Percentiles rank a stretch among this genome's conserved stretches.
phyloP scores from a whole-genome alignment of 2,329 filamentous ascomycete genomes.

The Beauveria varroae region DNA sequence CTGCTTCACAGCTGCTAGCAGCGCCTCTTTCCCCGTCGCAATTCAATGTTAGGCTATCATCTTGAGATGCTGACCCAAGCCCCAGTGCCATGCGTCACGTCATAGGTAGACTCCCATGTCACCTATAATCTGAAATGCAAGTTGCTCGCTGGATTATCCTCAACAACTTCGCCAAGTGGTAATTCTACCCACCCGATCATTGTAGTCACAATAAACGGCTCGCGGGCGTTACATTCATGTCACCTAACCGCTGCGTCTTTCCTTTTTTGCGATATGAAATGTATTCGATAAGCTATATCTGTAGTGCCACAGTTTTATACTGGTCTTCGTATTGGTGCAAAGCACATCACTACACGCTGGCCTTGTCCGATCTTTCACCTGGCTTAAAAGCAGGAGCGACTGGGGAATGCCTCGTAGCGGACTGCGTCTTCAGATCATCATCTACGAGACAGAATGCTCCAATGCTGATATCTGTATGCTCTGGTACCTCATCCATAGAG shows the following conservation, averaged over 20 bases:
- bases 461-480: not conserved
- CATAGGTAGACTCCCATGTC: too few relatives aligned
- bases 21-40: too few relatives aligned
- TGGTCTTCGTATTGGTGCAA: too few relatives aligned
- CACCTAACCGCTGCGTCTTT: not conserved
- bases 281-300: not conserved
- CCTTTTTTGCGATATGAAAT: not conserved
- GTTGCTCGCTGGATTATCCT: too few relatives aligned
- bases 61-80: not conserved
- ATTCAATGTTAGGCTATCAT: not conserved
- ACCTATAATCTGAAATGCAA: too few relatives aligned
- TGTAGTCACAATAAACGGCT: not conserved
- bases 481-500: not conserved
- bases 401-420: too few relatives aligned
- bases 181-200: too few relatives aligned
- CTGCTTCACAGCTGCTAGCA: too few relatives aligned
- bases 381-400: not conserved
- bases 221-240: not conserved
- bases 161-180: not conserved
- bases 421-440: not conserved
- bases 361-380: not conserved
- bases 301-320: not conserved
- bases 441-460: not conserved
- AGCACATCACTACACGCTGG: not conserved
- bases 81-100: not conserved